Evolutionary conservation across 1,284 basidiomycete genomes (phyloP).

Genomic region (Thelephora terrestris): DNA sequence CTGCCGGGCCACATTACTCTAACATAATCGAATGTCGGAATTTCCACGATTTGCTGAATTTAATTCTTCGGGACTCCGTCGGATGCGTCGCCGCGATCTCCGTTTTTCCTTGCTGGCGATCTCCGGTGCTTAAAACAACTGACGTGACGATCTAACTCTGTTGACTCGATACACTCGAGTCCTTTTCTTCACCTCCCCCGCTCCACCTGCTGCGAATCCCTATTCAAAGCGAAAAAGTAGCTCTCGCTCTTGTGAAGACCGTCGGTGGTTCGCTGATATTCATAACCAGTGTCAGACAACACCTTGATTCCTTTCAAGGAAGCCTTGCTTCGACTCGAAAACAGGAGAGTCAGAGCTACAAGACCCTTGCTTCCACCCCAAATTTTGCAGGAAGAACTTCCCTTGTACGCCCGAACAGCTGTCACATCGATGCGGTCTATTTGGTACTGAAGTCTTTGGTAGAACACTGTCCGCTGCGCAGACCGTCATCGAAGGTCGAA

Average conservation of each 20-base stretch:
- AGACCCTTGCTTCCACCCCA: constrained; percentile 87
- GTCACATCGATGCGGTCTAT: not conserved
- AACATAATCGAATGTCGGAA: no score
- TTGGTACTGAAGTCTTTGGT: not conserved
- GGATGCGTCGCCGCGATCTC: no score
- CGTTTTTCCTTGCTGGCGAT: no score
- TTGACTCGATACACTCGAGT: no score
- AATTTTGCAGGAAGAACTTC: constrained; percentile 84
- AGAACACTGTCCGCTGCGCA: constrained; percentile 66
- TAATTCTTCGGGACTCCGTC: no score
- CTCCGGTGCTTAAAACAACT: no score
- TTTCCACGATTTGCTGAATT: no score
- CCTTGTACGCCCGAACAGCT: constrained; percentile 38
- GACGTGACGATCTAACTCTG: no score
- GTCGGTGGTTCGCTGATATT: not conserved
- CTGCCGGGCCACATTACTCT: no score
- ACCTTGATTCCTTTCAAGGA: constrained; percentile 54
- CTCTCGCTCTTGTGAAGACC: constrained; percentile 2
- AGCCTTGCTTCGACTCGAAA: constrained; percentile 75
- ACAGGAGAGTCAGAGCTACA: constrained; percentile 77
- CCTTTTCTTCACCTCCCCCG: no score
- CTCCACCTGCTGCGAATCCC: not conserved
- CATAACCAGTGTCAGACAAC: not conserved
- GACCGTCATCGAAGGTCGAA: constrained; percentile 80
- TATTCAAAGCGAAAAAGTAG: not conserved